Percentiles rank a stretch among this genome's conserved stretches.
Conservation (phyloP, 192 early-diverging fungal genomes). For the Umbelopsis isabellina region DNA sequence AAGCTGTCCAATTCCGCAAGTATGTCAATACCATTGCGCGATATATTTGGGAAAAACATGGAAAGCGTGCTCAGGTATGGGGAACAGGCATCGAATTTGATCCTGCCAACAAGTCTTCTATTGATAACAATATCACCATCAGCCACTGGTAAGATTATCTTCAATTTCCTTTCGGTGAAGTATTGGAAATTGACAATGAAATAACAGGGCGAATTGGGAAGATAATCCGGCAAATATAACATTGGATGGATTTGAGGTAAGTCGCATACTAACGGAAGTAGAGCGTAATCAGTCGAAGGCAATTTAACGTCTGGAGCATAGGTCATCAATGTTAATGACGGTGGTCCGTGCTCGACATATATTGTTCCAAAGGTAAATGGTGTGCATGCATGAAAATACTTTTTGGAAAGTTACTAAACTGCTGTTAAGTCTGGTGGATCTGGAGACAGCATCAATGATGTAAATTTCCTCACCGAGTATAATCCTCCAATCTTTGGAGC, state of each 20-base stretch:
- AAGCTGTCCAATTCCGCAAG: conserved; percentile 47
- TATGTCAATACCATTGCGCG: conserved; percentile 35
- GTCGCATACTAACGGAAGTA: neutral
- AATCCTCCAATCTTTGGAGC: conserved; percentile 49
- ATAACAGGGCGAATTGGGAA: conserved; percentile 11
- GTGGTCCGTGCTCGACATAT: conserved; percentile 32
- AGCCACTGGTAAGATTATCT: conserved; percentile 23
- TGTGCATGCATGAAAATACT: no score
- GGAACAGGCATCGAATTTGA: conserved; percentile 46
- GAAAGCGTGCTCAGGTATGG: conserved; percentile 50
- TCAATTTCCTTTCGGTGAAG: conserved; percentile 37
- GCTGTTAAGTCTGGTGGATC: neutral
- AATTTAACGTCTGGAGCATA: neutral
- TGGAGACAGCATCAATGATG: conserved; percentile 40
- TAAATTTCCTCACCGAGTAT: conserved; percentile 36
- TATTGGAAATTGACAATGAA: conserved; percentile 30
- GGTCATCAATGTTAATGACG: conserved; percentile 47
- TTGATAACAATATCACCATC: conserved; percentile 44
- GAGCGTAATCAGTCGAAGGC: neutral
- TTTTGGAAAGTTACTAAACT: neutral
- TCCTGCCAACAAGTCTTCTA: conserved; percentile 28
- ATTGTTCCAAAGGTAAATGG: conserved; percentile 37
- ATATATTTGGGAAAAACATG: conserved; percentile 28
- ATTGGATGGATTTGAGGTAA: conserved; percentile 39
- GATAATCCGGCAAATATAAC: conserved; percentile 27